A percentile compares a stretch with the other conserved stretches of the same genome.
phyloP scores from a whole-genome alignment of 176 grass and related monocot species.

The Oryza brachyantha region DNA sequence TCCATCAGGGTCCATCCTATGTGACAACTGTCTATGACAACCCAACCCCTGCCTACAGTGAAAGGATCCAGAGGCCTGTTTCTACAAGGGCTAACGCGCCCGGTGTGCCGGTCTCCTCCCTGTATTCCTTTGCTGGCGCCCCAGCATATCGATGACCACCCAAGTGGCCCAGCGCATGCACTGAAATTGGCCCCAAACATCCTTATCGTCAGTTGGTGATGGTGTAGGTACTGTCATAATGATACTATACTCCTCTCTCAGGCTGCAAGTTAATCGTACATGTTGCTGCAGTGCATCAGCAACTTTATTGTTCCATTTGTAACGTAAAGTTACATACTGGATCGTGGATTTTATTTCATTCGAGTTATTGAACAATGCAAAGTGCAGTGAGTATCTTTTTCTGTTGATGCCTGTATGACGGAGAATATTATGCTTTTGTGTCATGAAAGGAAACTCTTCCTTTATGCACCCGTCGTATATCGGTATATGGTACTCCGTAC shows the following conservation, averaged over 20 bases:
- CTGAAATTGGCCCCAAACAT: background rate
- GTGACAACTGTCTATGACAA: slow-evolving; percentile 15
- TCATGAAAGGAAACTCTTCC: background rate
- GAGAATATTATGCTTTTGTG: background rate
- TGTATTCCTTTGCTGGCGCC: slow-evolving; percentile 48
- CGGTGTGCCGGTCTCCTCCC: slow-evolving; percentile 42
- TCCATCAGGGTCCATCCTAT: slow-evolving; percentile 7
- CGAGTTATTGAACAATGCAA: background rate
- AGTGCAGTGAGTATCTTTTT: background rate
- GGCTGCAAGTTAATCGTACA: background rate
- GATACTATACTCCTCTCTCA: background rate
- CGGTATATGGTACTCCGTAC: background rate
- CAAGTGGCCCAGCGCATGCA: background rate
- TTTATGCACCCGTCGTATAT: background rate
- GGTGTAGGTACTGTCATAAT: slow-evolving; percentile 7
- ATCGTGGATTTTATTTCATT: background rate
- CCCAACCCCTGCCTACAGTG: slow-evolving; percentile 19
- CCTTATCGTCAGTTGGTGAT: background rate
- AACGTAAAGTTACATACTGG: background rate
- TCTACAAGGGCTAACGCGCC: slow-evolving; percentile 10
- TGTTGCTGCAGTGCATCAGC: background rate
- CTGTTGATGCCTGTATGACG: background rate
- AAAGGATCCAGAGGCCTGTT: slow-evolving; percentile 25
- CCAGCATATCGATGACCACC: slow-evolving; percentile 36
- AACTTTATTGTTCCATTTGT: background rate